Evolutionary conservation across 805 yeast genomes (phyloP), one percentile per base, ranked within the genome.

Genomic region (Komagataella pseudopastoris): DNA sequence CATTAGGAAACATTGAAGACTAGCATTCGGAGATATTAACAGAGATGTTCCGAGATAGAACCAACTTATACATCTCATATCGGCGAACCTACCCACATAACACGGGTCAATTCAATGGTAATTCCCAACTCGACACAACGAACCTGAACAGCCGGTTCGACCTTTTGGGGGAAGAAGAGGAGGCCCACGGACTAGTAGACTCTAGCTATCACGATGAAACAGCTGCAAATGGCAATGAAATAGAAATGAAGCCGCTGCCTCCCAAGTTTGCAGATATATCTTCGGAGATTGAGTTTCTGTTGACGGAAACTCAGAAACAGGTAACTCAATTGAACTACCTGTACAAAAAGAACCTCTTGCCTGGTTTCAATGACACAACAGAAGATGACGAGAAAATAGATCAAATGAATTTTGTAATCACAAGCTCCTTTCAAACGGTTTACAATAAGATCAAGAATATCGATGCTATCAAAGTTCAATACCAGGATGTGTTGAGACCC

Each of bases 11-110:
- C 5, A 6, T 30, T 30, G 39, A 2, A 14, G 8, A 10, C 39
- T 30, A 30, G 39, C 36, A 10, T 8, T 14, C n/a, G 39, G 39
- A 10, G 10, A 30, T 30, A 30, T 30, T 14, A 10, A 30, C 5
- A 30, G 14, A 30, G 39, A 88, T 91, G 96, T 87, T 85, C 61
- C 76, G 98, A 64, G 98, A 93, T 68, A 75, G 97, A 64, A 93
- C 99, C n/a, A 91, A 90, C 62, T 74, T 91, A 56, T 91, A 75
- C 65, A 71, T 89, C 20, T 88, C 97, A 48, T 91, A 86, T 63
- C 79, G 99, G 56, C 80, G 93, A 54, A 89, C 98, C 8, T 84
- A 83, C 52, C 95, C 96, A 0, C 89, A 89, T 57, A 20, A 17
- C 46, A 18, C 46, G 12, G 23, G 23, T 20, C 20, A 20, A 44